A percentile compares a stretch with the other conserved stretches of the same genome.
Conservation (phyloP, 2,329 filamentous ascomycete genomes). For the Proliferodiscus dingleyae region DNA sequence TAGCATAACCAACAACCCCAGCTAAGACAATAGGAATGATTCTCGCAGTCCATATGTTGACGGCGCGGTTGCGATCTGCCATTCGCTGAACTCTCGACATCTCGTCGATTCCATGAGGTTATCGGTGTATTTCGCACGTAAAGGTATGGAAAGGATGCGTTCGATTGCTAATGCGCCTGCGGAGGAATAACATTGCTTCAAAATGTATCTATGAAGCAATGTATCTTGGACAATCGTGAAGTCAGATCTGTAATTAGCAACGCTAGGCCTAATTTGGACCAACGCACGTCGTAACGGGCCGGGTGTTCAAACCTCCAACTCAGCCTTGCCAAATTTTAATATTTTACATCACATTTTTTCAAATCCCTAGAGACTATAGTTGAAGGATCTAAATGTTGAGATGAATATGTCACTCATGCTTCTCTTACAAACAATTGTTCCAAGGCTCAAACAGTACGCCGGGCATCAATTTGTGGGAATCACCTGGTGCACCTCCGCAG, state of each 20-base stretch:
- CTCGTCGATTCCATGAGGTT: constrained; percentile 3
- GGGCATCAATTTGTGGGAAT: not conserved
- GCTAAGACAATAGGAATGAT: constrained; percentile 67
- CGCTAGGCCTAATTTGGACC: no score
- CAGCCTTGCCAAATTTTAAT: no score
- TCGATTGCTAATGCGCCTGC: not conserved
- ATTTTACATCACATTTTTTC: no score
- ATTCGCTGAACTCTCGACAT: constrained; percentile 1
- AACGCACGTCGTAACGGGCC: no score
- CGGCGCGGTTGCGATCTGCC: constrained; percentile 8
- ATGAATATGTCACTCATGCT: no score
- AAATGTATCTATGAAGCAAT: no score
- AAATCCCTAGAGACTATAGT: no score
- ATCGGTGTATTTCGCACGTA: not conserved
- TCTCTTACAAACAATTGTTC: no score
- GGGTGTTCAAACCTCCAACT: no score
- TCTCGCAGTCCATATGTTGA: constrained; percentile 29
- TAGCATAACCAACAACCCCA: constrained; percentile 62
- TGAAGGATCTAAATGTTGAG: no score
- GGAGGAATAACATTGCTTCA: not conserved
- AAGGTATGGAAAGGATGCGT: not conserved
- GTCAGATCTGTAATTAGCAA: no score
- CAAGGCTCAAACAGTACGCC: not conserved
- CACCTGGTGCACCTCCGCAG: not conserved
- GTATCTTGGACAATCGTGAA: no score